Evolutionary conservation across 352 stramenopile species (phyloP).

Genomic region (Thraustotheca clavata): DNA sequence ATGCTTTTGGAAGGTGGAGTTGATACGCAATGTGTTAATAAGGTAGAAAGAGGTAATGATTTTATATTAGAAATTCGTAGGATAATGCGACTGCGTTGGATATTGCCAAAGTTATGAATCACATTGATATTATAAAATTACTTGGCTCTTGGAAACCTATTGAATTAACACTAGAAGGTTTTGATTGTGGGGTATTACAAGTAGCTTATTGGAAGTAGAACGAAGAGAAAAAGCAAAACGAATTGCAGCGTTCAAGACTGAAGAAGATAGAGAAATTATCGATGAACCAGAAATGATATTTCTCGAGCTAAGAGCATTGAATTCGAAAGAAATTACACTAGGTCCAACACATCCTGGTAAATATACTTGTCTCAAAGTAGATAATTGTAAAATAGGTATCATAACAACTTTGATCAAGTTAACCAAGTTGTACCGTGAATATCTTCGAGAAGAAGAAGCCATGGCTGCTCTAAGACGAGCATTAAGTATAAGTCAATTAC

Average conservation of each 20-base stretch:
- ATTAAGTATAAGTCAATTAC: background rate
- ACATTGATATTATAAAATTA: slow-evolving; percentile 31
- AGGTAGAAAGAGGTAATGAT: background rate
- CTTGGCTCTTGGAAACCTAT: slow-evolving; percentile 46
- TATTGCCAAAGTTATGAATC: slow-evolving; percentile 30
- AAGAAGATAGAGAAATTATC: slow-evolving; percentile 17
- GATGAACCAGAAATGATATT: slow-evolving; percentile 33
- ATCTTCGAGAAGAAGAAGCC: background rate
- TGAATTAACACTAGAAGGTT: slow-evolving; percentile 35
- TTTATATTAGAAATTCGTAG: background rate
- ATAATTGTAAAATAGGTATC: slow-evolving; percentile 24
- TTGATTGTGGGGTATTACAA: slow-evolving; percentile 13
- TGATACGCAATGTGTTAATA: slow-evolving; percentile 26
- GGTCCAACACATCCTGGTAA: slow-evolving; percentile 29
- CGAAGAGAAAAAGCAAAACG: slow-evolving; percentile 23
- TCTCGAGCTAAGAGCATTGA: slow-evolving; percentile 43
- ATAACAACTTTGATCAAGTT: slow-evolving; percentile 30
- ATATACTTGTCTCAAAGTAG: slow-evolving; percentile 26
- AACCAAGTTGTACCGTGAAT: slow-evolving; percentile 12
- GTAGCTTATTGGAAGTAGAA: slow-evolving; percentile 23
- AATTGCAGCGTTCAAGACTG: slow-evolving; percentile 12
- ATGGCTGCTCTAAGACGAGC: background rate
- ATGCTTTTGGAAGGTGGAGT: slow-evolving; percentile 48
- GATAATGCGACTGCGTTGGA: slow-evolving; percentile 33
- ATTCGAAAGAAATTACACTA: slow-evolving; percentile 37